Percentiles rank a stretch among this genome's conserved stretches.
Evolutionary conservation across 768 basidiomycete species (phyloP).

Genomic region (Phylloporus sp.): DNA sequence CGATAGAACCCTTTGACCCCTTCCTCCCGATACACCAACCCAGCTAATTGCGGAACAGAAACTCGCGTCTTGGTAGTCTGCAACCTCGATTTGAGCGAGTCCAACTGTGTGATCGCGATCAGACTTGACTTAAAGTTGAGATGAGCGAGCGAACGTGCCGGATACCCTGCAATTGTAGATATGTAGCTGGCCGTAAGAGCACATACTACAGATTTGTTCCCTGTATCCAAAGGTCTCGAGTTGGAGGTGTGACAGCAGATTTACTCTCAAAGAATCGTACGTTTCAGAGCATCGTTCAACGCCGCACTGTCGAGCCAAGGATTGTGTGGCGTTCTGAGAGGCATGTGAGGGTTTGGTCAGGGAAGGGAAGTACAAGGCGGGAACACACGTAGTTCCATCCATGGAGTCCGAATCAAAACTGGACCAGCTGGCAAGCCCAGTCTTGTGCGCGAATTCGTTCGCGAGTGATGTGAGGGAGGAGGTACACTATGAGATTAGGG

Average conservation of each 20-base stretch:
- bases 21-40: constrained; percentile 76
- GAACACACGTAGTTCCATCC: constrained; percentile 66
- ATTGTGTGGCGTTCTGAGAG: constrained; percentile 48
- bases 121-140: not conserved
- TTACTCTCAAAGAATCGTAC: constrained; percentile 37
- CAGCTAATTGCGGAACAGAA: constrained; percentile 68
- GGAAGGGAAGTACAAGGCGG: not conserved
- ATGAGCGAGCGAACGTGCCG: constrained; percentile 39
- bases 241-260: not conserved
- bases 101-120: constrained; percentile 52
- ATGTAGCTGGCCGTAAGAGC: constrained; percentile 89
- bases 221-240: constrained; percentile 35
- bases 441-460: constrained; percentile 50
- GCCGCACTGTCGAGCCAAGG: constrained; percentile 60
- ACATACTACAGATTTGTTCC: constrained; percentile 83
- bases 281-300: constrained; percentile 63
- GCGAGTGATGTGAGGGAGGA: constrained; percentile 15
- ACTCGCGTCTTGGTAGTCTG: constrained; percentile 79
- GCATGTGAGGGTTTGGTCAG: constrained; percentile 18
- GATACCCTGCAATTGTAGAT: constrained; percentile 91
- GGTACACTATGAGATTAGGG: constrained; percentile 19
- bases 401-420: constrained; percentile 55
- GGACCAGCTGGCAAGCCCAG: constrained; percentile 65
- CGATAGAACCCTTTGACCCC: constrained; percentile 89
- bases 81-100: constrained; percentile 90